These are phyloP conservation scores for Globisporangium cylindrosporum DNA, from an alignment of 352 stramenopile species.

Conservation along the genomic window DNA sequence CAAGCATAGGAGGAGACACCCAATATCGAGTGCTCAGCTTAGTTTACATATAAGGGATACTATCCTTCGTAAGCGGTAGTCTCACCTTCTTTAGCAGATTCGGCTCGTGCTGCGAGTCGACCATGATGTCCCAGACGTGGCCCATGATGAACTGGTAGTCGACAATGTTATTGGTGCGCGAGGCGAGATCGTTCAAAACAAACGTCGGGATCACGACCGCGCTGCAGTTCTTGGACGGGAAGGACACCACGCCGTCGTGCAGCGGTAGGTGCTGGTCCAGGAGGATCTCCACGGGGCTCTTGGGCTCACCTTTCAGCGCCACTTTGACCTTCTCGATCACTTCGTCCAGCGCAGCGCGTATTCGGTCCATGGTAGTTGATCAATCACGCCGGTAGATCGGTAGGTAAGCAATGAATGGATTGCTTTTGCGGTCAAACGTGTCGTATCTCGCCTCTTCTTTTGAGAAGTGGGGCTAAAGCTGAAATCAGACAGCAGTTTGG, in stretches of 20 bases:
- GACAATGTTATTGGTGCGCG: conserved; percentile 66
- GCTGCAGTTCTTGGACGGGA: conserved; percentile 36
- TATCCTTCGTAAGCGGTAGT: background rate
- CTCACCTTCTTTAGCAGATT: conserved; percentile 53
- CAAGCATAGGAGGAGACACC: background rate
- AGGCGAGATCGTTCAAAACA: conserved; percentile 58
- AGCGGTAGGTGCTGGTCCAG: conserved; percentile 61
- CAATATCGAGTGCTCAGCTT: background rate
- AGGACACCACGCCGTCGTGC: conserved; percentile 44
- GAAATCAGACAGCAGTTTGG: background rate
- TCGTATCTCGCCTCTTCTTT: background rate
- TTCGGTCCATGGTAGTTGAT: conserved; percentile 39
- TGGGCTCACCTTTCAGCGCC: conserved; percentile 49
- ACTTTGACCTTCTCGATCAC: conserved; percentile 63
- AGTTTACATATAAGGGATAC: no score
- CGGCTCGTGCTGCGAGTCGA: conserved; percentile 53
- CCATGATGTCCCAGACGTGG: conserved; percentile 67
- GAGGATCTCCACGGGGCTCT: conserved; percentile 58
- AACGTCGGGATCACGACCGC: conserved; percentile 43
- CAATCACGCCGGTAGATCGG: background rate
- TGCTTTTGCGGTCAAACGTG: background rate
- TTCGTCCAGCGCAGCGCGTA: conserved; percentile 56
- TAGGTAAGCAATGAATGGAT: background rate
- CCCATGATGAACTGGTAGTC: conserved; percentile 73
- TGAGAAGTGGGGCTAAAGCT: background rate